A percentile compares a stretch with the other conserved stretches of the same genome.
Conservation (phyloP, 352 stramenopile species). For the Phytophthora kernoviae region DNA sequence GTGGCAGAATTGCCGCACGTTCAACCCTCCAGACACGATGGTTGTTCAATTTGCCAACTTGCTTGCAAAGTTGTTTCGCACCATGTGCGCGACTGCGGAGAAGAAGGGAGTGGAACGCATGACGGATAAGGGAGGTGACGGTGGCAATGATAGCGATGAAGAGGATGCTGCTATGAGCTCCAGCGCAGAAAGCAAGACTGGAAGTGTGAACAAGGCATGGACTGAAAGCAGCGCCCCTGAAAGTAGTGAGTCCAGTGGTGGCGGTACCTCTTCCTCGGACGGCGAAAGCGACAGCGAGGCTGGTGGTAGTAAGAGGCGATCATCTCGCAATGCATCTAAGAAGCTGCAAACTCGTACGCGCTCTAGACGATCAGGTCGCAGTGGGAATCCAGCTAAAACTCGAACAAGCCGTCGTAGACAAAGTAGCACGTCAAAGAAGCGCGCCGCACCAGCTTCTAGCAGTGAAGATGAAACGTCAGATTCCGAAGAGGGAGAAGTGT, state of each 20-base stretch:
- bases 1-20: constrained; percentile 85
- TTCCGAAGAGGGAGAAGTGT: constrained; percentile 22
- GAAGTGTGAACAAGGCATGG: constrained; percentile 70
- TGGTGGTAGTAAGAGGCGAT: constrained; percentile 26
- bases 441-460: constrained; percentile 23
- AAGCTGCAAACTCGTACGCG: constrained; percentile 21
- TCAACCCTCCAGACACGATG: constrained; percentile 77
- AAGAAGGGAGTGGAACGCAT: constrained; percentile 57
- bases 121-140: constrained; percentile 27
- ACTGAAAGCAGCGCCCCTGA: constrained; percentile 67
- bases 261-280: constrained; percentile 37
- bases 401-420: constrained; percentile 25
- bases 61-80: constrained; percentile 65
- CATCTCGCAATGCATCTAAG: constrained; percentile 21
- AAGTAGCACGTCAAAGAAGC: constrained; percentile 31
- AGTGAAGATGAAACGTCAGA: constrained; percentile 27
- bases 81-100: constrained; percentile 65
- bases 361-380: constrained; percentile 22
- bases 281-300: constrained; percentile 48
- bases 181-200: constrained; percentile 51
- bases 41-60: constrained; percentile 80
- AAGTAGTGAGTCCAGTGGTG: constrained; percentile 63
- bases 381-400: constrained; percentile 6
- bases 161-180: constrained; percentile 35
- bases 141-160: constrained; percentile 33